A percentile compares a stretch with the other conserved stretches of the same genome.
phyloP scores from a whole-genome alignment of 257 asterid species.

The Solanum virginianum region DNA sequence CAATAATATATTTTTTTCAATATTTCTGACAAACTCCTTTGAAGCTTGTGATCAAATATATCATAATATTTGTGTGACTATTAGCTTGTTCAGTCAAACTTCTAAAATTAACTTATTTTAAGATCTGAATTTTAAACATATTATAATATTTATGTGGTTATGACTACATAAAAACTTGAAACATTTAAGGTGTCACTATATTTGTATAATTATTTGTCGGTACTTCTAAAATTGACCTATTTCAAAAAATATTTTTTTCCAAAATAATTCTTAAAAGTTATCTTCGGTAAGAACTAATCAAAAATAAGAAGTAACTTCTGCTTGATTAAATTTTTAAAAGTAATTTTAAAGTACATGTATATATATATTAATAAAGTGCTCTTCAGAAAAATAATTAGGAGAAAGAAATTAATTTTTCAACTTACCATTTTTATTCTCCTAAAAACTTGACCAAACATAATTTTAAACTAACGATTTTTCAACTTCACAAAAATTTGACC shows the following conservation, averaged over 20 bases:
- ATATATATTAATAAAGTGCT: not conserved
- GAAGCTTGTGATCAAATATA: not conserved
- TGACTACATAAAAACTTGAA: not conserved
- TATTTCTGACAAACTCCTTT: too few relatives aligned
- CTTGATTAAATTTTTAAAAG: too few relatives aligned
- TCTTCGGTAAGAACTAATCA: not conserved
- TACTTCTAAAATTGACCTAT: not conserved
- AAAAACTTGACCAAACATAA: too few relatives aligned
- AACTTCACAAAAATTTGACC: too few relatives aligned
- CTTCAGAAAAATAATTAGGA: not conserved
- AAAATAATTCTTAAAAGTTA: not conserved
- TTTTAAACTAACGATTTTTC: too few relatives aligned
- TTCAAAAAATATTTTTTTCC: not conserved
- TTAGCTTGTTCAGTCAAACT: not conserved
- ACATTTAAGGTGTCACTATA: too few relatives aligned
- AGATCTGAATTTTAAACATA: not conserved
- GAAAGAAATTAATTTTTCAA: too few relatives aligned
- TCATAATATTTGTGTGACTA: not conserved
- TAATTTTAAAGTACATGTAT: too few relatives aligned
- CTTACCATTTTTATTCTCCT: too few relatives aligned
- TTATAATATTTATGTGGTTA: not conserved
- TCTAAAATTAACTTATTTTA: not conserved
- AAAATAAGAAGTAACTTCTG: too few relatives aligned
- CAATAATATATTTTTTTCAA: too few relatives aligned
- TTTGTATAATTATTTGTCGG: not conserved